Evolutionary conservation across 1,139 yeast species (phyloP), one percentile per base, ranked within the genome.

Genomic region (Protomyces lactucae-debilis): DNA sequence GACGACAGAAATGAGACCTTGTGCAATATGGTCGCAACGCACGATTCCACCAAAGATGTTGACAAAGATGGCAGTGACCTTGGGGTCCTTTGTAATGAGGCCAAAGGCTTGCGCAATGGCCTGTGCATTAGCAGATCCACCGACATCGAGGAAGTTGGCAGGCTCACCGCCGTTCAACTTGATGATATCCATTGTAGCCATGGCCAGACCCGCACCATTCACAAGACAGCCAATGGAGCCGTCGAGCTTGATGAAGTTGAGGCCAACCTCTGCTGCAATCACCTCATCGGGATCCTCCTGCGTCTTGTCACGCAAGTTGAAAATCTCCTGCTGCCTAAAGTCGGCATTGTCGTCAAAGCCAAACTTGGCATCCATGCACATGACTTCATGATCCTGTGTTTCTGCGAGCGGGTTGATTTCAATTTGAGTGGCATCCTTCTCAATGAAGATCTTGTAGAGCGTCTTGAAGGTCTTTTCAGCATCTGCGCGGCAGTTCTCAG

Each of bases 171-270:
- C 98, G 81, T 91, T 88, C 74, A 95, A 84, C 82, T 95, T 92
- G 82, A 93, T 90, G 77, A 95, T 95, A 79, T 93, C 99, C 98
- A 93, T 92, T 71, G 99, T 93, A 73, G 99, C 99, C 99, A 93
- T 93, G 74, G 99, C 99, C 75, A 93, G 85, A 79, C 99, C 99
- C 67, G 99, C 99, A 82, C 99, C 99, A 78, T 93, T 93, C 76
- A 93, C 99, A 45, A 61, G 64, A 82, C 97, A 93, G 74, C 99
- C 99, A 75, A 93, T 92, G 83, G 90, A 89, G 78, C 99, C 99
- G 76, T 93, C 95, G 76, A 93, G 86, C 82, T 95, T 93, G 82
- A 93, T 95, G 78, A 93, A 95, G 82, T 93, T 93, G 76, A 93
- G 85, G 73, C 92, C 95, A 75, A 86, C 87, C 77, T 88, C 80